Conservation (phyloP, 1,284 basidiomycete genomes). For the Pascua sp. region DNA sequence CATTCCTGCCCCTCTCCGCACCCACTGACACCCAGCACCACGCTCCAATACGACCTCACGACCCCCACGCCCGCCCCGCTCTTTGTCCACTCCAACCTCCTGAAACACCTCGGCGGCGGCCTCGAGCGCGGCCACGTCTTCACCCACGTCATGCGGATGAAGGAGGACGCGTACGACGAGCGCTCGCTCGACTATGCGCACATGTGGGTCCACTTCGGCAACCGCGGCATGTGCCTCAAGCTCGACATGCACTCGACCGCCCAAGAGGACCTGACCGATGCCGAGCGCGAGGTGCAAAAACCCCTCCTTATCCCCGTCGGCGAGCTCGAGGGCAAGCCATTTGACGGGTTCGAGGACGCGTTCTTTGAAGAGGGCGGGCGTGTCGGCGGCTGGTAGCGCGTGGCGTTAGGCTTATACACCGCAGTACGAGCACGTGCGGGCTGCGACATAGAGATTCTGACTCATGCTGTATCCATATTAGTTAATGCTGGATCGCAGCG, state of each 20-base stretch:
- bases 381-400: slow-evolving; percentile 45
- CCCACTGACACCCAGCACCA: slow-evolving; percentile 16
- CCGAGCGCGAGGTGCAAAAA: not conserved
- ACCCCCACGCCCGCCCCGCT: slow-evolving; percentile 24
- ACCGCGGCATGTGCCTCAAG: slow-evolving; percentile 47
- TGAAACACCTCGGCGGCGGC: slow-evolving; percentile 47
- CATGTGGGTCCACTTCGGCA: slow-evolving; percentile 42
- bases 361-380: slow-evolving; percentile 43
- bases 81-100: slow-evolving; percentile 49
- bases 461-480: too few species aligned
- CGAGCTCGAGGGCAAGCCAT: slow-evolving; percentile 11
- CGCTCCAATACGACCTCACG: slow-evolving; percentile 44
- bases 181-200: slow-evolving; percentile 39
- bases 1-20: too few species aligned
- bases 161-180: slow-evolving; percentile 26
- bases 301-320: slow-evolving; percentile 24
- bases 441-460: too few species aligned
- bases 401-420: slow-evolving; percentile 1
- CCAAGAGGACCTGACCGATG: not conserved
- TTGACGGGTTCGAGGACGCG: slow-evolving; percentile 42
- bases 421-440: too few species aligned
- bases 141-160: slow-evolving; percentile 43
- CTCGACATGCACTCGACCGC: slow-evolving; percentile 13
- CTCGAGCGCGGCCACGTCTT: slow-evolving; percentile 26
- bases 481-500: too few species aligned